Conservation (phyloP, 2,329 filamentous ascomycete species). For the Aspergillus caelatus region DNA sequence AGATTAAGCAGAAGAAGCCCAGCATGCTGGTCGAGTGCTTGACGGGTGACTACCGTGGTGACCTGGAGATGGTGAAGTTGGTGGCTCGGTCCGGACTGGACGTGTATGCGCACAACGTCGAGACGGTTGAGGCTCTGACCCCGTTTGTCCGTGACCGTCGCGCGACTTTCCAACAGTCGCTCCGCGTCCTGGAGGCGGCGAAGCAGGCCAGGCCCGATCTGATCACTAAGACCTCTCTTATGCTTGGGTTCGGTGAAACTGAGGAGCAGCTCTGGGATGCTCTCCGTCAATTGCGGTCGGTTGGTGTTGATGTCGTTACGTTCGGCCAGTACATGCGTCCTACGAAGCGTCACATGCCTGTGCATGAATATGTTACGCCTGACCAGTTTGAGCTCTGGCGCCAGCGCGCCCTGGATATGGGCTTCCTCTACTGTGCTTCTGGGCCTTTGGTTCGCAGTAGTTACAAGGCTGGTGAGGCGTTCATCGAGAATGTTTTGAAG, state of each 20-base stretch:
- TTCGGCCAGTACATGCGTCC: conserved; percentile 99
- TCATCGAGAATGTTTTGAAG: conserved; percentile 96
- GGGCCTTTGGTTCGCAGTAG: conserved; percentile 91
- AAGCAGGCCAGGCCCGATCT: conserved; percentile 76
- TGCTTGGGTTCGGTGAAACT: conserved; percentile 92
- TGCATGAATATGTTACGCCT: conserved; percentile 92
- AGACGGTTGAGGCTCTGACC: conserved; percentile 89
- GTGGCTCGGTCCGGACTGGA: conserved; percentile 89
- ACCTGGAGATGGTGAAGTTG: conserved; percentile 81
- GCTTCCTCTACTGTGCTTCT: conserved; percentile 94
- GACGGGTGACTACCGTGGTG: conserved; percentile 81
- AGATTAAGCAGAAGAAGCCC: conserved; percentile 78
- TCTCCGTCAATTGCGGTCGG: conserved; percentile 75
- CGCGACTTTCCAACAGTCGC: conserved; percentile 84
- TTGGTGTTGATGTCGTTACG: conserved; percentile 89
- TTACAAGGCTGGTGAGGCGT: conserved; percentile 97
- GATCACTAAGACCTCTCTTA: conserved; percentile 98
- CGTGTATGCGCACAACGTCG: conserved; percentile 96
- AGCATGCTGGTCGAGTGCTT: conserved; percentile 49
- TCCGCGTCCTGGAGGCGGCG: conserved; percentile 76
- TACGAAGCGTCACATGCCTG: conserved; percentile 96
- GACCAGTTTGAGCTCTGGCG: conserved; percentile 91
- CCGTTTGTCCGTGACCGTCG: conserved; percentile 87
- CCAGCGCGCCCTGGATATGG: conserved; percentile 86
- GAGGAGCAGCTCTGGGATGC: conserved; percentile 83